Conservation (phyloP, 805 yeast species). For the Ascoidea rubescens region DNA sequence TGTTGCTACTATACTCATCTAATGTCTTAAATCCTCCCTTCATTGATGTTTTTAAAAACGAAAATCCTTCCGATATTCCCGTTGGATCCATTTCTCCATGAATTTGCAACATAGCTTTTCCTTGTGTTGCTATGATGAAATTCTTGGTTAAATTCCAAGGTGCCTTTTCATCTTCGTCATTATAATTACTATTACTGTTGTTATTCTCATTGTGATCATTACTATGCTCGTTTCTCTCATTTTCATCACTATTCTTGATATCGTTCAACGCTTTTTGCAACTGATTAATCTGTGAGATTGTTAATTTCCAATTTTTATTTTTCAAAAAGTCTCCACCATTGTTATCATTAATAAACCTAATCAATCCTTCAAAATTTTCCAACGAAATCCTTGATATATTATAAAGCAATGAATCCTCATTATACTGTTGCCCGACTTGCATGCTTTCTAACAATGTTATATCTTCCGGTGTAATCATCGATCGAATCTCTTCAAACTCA, state of each 20-base stretch:
- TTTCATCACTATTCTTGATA: conserved; percentile 18
- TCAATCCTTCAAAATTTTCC: conserved; percentile 12
- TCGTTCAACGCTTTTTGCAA: conserved; percentile 1
- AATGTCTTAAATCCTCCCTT: conserved; percentile 71
- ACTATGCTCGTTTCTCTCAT: conserved; percentile 24
- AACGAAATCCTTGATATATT: conserved; percentile 16
- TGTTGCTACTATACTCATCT: conserved; percentile 16
- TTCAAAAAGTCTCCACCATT: neutral
- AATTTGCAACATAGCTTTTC: conserved; percentile 90
- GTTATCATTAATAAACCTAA: conserved; percentile 7
- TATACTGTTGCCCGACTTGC: conserved; percentile 83
- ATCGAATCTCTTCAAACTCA: conserved; percentile 56
- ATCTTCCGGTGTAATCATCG: conserved; percentile 90
- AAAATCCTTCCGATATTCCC: conserved; percentile 79
- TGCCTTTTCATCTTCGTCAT: conserved; percentile 44
- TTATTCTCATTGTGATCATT: conserved; percentile 13
- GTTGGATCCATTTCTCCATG: conserved; percentile 94
- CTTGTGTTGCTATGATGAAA: conserved; percentile 87
- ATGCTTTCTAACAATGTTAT: conserved; percentile 74
- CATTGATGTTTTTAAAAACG: conserved; percentile 84
- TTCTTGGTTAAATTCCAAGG: conserved; percentile 93
- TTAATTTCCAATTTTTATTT: too few relatives aligned
- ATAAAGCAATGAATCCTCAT: conserved; percentile 66
- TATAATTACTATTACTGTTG: conserved; percentile 1
- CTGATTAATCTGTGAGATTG: neutral